Conservation (phyloP, 1,139 yeast genomes). For the Kurtzmaniella quercitrusa region DNA sequence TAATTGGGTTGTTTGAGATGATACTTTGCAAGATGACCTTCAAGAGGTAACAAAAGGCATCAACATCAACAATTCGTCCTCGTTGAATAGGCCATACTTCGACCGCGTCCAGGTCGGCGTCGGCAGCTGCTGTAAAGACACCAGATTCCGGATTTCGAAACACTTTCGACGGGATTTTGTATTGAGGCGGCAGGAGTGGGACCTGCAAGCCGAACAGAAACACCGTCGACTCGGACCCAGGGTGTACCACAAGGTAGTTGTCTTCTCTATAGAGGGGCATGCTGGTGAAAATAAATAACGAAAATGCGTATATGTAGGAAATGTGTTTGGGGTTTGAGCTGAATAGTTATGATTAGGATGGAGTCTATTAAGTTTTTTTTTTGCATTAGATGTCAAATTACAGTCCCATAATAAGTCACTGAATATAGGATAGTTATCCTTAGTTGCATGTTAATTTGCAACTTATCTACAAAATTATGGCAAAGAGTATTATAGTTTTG, state of each 20-base stretch:
- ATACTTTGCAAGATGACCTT: slow-evolving; percentile 58
- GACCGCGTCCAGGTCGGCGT: slow-evolving; percentile 23
- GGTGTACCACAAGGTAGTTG: slow-evolving; percentile 62
- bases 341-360: not conserved
- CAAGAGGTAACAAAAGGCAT: slow-evolving; percentile 68
- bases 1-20: slow-evolving; percentile 45
- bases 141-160: slow-evolving; percentile 41
- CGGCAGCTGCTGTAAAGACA: not conserved
- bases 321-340: slow-evolving; percentile 1
- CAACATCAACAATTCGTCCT: slow-evolving; percentile 62
- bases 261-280: slow-evolving; percentile 66
- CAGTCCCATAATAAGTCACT: too few species aligned
- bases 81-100: slow-evolving; percentile 60
- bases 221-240: slow-evolving; percentile 74
- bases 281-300: slow-evolving; percentile 1
- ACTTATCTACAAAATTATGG: too few species aligned
- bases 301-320: slow-evolving; percentile 1
- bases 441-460: too few species aligned
- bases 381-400: too few species aligned
- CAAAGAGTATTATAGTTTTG: too few species aligned
- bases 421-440: too few species aligned
- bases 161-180: slow-evolving; percentile 71
- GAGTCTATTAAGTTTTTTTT: too few species aligned
- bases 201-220: slow-evolving; percentile 83
- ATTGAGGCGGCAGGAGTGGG: slow-evolving; percentile 71